These are phyloP conservation scores for Ganoderma boninense DNA, from an alignment of 1,284 basidiomycete genomes.

Conservation along the genomic window DNA sequence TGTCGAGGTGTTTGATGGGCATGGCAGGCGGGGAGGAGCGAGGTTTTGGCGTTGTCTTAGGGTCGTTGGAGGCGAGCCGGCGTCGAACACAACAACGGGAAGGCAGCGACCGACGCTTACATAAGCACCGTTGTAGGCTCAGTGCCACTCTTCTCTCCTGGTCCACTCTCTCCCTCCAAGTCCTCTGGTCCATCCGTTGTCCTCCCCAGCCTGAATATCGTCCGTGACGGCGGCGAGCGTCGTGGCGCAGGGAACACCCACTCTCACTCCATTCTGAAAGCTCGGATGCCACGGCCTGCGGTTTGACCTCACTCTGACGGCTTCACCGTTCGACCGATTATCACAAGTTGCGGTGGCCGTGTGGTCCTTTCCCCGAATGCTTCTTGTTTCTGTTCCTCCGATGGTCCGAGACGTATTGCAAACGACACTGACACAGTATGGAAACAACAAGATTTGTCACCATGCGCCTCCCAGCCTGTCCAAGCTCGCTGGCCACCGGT, in stretches of 20 bases:
- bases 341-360: constrained; percentile 6
- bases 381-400: constrained; percentile 12
- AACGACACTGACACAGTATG: constrained; percentile 7
- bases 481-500: constrained; percentile 13
- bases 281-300: background rate
- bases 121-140: constrained; percentile 21
- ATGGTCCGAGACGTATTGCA: constrained; percentile 15
- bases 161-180: background rate
- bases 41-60: constrained; percentile 20
- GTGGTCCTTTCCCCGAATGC: background rate
- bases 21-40: constrained; percentile 40
- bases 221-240: background rate
- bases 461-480: background rate
- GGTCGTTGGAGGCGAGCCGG: constrained; percentile 15
- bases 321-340: constrained; percentile 15
- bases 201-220: background rate
- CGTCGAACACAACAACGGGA: constrained; percentile 29
- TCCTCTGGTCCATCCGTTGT: background rate
- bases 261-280: background rate
- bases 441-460: constrained; percentile 9
- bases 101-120: constrained; percentile 29
- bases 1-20: constrained; percentile 65
- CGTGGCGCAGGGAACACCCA: background rate
- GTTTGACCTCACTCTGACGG: constrained; percentile 11
- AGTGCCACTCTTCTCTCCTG: background rate